phyloP scores from a whole-genome alignment of 192 early-diverging fungal species.

The Coemansia sp. region DNA sequence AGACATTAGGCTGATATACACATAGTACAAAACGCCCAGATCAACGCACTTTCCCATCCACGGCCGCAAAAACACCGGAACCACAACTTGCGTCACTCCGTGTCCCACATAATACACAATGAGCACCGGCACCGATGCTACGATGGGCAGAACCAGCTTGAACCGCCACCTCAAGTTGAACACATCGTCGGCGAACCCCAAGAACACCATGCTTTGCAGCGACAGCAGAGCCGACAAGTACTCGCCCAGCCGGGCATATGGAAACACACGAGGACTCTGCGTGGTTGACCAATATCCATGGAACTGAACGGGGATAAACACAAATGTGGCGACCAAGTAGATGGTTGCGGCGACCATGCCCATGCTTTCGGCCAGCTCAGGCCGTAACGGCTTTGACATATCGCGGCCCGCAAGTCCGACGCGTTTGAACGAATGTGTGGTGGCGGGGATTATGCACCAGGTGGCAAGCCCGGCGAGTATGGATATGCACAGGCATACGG shows the following conservation, averaged over 20 bases:
- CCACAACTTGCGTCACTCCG: conserved; percentile 81
- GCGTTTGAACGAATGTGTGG: conserved; percentile 70
- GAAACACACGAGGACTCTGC: conserved; percentile 22
- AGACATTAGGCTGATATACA: conserved; percentile 83
- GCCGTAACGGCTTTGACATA: conserved; percentile 69
- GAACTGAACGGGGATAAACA: conserved; percentile 96
- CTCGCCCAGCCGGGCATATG: conserved; percentile 73
- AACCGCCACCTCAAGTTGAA: conserved; percentile 94
- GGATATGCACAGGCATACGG: conserved; percentile 69
- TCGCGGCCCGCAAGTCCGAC: conserved; percentile 80
- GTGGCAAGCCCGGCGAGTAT: conserved; percentile 70
- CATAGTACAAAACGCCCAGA: conserved; percentile 90
- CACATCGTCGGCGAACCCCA: conserved; percentile 98
- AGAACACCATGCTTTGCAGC: conserved; percentile 93
- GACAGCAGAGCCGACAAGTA: conserved; percentile 86
- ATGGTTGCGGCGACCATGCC: conserved; percentile 85
- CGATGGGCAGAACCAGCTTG: conserved; percentile 90
- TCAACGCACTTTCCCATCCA: conserved; percentile 72
- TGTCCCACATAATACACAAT: conserved; percentile 92
- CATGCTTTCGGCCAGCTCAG: conserved; percentile 84
- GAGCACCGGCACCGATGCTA: conserved; percentile 90
- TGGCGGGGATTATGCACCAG: conserved; percentile 66
- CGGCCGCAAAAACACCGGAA: conserved; percentile 79
- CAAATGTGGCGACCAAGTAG: conserved; percentile 83
- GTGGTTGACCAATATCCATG: conserved; percentile 68